Base-by-base conservation (phyloP, 257 asterid genomes). In the Solanum pimpinellifolium region DNA sequence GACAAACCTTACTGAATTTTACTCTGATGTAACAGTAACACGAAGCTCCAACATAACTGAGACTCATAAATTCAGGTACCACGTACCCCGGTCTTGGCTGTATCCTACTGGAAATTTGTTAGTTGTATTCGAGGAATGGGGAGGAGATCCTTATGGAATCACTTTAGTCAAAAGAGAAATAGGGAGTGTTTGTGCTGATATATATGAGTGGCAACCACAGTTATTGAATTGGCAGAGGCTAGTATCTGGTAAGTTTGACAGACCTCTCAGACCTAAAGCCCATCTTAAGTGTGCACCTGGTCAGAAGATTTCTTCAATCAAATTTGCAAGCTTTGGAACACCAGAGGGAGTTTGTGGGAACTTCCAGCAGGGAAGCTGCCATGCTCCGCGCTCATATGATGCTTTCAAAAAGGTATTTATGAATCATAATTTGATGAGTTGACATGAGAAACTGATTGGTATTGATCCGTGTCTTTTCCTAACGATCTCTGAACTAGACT, bases 111-210 rank as follows among this genome's bases (percentile, higher is more conserved):
- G 98, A 72, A 96, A 96, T 86, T 90, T 96, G 78, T 82, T 96
- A 90, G 98, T 96, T 35, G 93, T 94, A 29, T 94, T 96, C 47
- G 99, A 96, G 86, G 99, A 96, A 92, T 95, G 95, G 98, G 99
- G 99, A 33, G 99, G 99, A 89, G 87, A 95, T 90, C 99, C 99
- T 2, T 83, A 89, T 3, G 98, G 93, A 33, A 91, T 95, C 88
- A 80, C 95, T 49, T 81, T 96, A 85, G 98, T 89, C 69, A 95
- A 94, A 90, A 87, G 99, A 86, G 98, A 90, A 81, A 90, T 94
- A 9, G 92, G 91, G 7, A 94, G 98, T 73, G 95, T 94, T 9
- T 96, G 99, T 62, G 92, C 98, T 2, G 95, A 94, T 86, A 93
- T 96, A 83, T 90, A 86, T 27, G 99, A 96, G 89, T 92, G 96